phyloP scores from a whole-genome alignment of 225 moss, liverwort and hornwort genomes.

The Bryum argenteum region DNA sequence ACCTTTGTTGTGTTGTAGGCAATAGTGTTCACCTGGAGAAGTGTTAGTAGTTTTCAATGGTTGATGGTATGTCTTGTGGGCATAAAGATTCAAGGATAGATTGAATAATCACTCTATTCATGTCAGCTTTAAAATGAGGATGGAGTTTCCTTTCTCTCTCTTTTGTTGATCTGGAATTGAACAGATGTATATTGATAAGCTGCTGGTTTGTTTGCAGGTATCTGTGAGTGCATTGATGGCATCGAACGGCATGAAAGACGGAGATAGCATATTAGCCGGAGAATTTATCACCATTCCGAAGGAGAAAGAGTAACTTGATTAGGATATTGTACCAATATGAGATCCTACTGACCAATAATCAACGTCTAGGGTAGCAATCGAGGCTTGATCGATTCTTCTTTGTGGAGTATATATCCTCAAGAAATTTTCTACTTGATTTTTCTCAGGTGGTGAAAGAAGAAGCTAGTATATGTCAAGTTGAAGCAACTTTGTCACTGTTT shows the following conservation, averaged over 20 bases:
- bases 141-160: too few species aligned
- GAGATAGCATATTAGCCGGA: constrained; percentile 41
- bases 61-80: too few species aligned
- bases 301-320: constrained; percentile 29
- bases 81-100: too few species aligned
- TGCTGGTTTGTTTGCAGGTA: constrained; percentile 37
- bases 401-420: constrained; percentile 8
- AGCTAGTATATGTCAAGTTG: constrained; percentile 12
- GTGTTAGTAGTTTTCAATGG: too few species aligned
- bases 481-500: constrained; percentile 11
- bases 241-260: constrained; percentile 46
- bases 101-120: too few species aligned
- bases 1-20: too few species aligned
- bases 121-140: too few species aligned
- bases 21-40: too few species aligned
- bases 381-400: constrained; percentile 18
- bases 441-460: not conserved
- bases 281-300: constrained; percentile 42
- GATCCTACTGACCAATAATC: not conserved
- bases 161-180: not conserved
- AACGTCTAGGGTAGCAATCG: constrained; percentile 24
- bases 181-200: constrained; percentile 9
- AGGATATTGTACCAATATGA: constrained; percentile 21
- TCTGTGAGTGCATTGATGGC: constrained; percentile 45
- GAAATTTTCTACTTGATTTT: constrained; percentile 12